These are phyloP conservation scores for Stagonosporopsis chrysanthemi DNA, from an alignment of 2,329 filamentous ascomycete species.

Conservation along the genomic window DNA sequence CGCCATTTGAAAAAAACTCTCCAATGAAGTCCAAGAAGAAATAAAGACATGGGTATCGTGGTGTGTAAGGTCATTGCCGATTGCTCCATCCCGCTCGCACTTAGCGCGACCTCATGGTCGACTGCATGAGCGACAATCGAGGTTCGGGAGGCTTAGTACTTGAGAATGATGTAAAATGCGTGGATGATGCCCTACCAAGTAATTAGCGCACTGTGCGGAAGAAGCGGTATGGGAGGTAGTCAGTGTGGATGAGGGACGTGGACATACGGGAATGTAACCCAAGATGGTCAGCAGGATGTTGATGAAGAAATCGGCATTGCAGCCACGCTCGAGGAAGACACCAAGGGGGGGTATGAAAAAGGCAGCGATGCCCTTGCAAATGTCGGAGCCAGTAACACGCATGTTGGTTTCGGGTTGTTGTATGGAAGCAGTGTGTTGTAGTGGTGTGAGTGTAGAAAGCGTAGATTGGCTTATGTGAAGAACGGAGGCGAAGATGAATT, in stretches of 20 bases:
- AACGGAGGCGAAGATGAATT: constrained; percentile 8
- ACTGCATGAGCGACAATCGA: too few species aligned
- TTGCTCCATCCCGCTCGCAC: too few species aligned
- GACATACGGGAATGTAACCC: constrained; percentile 65
- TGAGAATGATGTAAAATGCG: constrained; percentile 91
- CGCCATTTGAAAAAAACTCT: not conserved
- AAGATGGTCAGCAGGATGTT: constrained; percentile 81
- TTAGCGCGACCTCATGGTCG: too few species aligned
- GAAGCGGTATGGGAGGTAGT: not conserved
- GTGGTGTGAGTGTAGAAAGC: not conserved
- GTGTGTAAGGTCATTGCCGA: constrained; percentile 11
- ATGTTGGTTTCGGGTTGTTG: constrained; percentile 38
- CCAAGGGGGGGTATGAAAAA: constrained; percentile 88
- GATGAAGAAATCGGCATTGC: constrained; percentile 86
- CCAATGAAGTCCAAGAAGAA: not conserved
- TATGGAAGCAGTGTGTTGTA: not conserved
- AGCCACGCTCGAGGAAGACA: constrained; percentile 94
- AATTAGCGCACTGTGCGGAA: constrained; percentile 21
- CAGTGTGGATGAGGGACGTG: not conserved
- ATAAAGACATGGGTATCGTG: constrained; percentile 43
- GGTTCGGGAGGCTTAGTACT: constrained; percentile 67
- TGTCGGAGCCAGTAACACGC: constrained; percentile 72
- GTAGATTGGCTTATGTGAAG: constrained; percentile 4
- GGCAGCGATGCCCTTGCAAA: constrained; percentile 86
- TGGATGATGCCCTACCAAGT: constrained; percentile 74